Conservation (phyloP, 805 yeast species). For the Diddensiella santjacobensis region DNA sequence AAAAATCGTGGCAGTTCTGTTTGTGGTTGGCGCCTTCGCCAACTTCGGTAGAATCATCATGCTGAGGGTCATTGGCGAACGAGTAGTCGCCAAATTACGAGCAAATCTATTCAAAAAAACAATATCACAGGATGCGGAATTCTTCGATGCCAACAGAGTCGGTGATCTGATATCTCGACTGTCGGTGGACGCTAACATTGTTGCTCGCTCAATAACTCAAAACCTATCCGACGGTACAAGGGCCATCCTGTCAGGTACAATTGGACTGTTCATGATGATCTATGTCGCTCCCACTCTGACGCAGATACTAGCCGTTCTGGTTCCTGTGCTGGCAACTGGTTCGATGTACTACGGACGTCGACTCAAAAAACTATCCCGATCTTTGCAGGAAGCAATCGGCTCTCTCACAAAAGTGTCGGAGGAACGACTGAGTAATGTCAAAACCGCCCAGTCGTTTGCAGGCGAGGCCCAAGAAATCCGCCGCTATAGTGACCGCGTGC, state of each 20-base stretch:
- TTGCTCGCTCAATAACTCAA: conserved; percentile 79
- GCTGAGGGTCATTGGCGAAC: conserved; percentile 77
- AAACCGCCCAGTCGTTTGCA: conserved; percentile 86
- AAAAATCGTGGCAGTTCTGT: conserved; percentile 54
- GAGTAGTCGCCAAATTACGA: conserved; percentile 79
- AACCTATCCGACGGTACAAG: conserved; percentile 91
- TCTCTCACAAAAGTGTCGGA: conserved; percentile 84
- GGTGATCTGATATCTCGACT: conserved; percentile 90
- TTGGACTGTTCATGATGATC: conserved; percentile 90
- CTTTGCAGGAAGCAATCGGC: conserved; percentile 82
- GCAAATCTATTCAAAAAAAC: conserved; percentile 72
- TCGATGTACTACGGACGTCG: conserved; percentile 78
- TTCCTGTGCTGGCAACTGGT: conserved; percentile 79
- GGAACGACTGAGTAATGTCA: conserved; percentile 80
- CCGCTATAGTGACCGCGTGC: conserved; percentile 67
- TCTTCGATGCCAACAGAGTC: conserved; percentile 82
- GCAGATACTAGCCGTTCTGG: conserved; percentile 69
- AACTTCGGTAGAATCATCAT: conserved; percentile 78
- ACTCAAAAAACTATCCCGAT: conserved; percentile 68
- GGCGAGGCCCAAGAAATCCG: conserved; percentile 77
- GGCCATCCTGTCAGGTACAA: conserved; percentile 74
- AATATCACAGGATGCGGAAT: conserved; percentile 80
- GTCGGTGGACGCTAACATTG: conserved; percentile 84
- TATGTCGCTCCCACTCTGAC: conserved; percentile 80
- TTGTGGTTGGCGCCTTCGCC: conserved; percentile 69